Percentiles rank a stretch among this genome's conserved stretches.
Conservation (phyloP, 768 basidiomycete genomes). For the Boletus subparvulus region DNA sequence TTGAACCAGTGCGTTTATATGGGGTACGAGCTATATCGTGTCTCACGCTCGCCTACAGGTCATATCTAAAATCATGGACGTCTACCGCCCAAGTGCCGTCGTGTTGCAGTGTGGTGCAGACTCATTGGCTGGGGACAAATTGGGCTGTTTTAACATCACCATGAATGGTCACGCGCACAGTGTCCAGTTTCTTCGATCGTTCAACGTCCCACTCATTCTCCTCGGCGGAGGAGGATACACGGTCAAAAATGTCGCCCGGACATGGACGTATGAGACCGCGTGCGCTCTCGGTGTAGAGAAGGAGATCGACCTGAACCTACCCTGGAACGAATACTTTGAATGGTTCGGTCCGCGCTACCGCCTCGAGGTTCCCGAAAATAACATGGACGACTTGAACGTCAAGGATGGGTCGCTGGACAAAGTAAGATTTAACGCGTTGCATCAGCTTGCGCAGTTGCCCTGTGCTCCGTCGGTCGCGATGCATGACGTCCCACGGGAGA, state of each 20-base stretch:
- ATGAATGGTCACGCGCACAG: slow-evolving; percentile 95
- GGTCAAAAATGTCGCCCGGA: slow-evolving; percentile 90
- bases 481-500: slow-evolving; percentile 78
- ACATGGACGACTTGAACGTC: slow-evolving; percentile 92
- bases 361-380: slow-evolving; percentile 86
- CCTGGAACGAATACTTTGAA: slow-evolving; percentile 90
- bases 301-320: slow-evolving; percentile 72
- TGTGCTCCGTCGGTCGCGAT: slow-evolving; percentile 84
- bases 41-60: slow-evolving; percentile 47
- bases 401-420: slow-evolving; percentile 76
- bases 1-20: slow-evolving; percentile 73
- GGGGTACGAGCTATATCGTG: not conserved
- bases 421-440: slow-evolving; percentile 65
- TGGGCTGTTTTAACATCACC: slow-evolving; percentile 94
- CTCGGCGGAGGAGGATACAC: slow-evolving; percentile 98
- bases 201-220: slow-evolving; percentile 84
- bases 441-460: slow-evolving; percentile 56
- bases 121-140: slow-evolving; percentile 90
- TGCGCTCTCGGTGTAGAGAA: slow-evolving; percentile 88
- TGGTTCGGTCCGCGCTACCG: slow-evolving; percentile 97
- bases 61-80: slow-evolving; percentile 80
- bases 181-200: slow-evolving; percentile 79
- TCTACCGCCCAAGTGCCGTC: slow-evolving; percentile 83
- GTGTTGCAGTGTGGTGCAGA: slow-evolving; percentile 96
- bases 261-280: slow-evolving; percentile 97